Percentiles rank a stretch among this genome's conserved stretches.
These are phyloP conservation scores for Capsicum baccatum DNA, from an alignment of 257 asterid genomes.

Conservation along the genomic window DNA sequence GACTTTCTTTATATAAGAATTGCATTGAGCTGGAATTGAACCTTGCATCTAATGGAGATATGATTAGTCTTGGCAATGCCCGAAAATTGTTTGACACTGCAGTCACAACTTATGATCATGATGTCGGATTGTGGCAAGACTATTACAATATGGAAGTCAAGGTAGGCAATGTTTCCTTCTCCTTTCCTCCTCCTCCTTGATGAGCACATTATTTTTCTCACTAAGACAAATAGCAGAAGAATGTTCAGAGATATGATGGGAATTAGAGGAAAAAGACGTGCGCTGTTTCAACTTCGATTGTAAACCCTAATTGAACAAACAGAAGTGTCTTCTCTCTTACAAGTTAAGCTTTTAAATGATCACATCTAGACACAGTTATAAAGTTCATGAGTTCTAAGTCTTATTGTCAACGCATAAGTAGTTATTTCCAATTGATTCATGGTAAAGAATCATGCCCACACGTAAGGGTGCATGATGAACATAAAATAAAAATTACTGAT, in stretches of 20 bases:
- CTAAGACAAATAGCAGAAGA: neutral
- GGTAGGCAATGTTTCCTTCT: constrained; percentile 48
- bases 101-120: constrained; percentile 73
- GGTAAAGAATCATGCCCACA: neutral
- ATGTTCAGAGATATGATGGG: neutral
- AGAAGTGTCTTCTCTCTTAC: too few relatives aligned
- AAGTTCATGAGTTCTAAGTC: neutral
- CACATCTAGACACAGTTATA: neutral
- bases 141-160: constrained; percentile 80
- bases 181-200: neutral
- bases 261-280: constrained; percentile 1
- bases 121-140: constrained; percentile 75
- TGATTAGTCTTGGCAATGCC: constrained; percentile 62
- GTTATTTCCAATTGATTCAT: neutral
- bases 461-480: neutral
- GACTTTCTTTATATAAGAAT: constrained; percentile 60
- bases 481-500: neutral
- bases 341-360: neutral
- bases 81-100: constrained; percentile 81
- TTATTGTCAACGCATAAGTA: neutral
- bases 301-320: too few relatives aligned
- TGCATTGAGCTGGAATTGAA: constrained; percentile 81
- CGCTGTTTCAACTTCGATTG: too few relatives aligned
- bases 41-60: constrained; percentile 68
- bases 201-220: neutral